phyloP scores from a whole-genome alignment of 2,329 filamentous ascomycete species.

The Ceratocystis destructans region DNA sequence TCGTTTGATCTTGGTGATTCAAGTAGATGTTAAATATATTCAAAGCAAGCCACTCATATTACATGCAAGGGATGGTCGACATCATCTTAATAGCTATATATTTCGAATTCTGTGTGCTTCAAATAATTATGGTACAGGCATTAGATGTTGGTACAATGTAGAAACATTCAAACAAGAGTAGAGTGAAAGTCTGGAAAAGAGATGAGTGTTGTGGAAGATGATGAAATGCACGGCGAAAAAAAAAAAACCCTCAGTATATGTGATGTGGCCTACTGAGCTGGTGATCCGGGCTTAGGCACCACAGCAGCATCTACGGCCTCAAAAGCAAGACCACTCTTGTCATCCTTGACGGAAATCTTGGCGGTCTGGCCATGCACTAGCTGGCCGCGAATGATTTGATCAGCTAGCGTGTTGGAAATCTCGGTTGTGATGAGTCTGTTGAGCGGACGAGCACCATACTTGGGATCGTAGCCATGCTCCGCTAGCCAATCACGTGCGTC shows the following conservation, averaged over 20 bases:
- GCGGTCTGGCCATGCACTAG: constrained; percentile 63
- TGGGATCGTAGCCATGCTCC: constrained; percentile 78
- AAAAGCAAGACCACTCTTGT: constrained; percentile 14
- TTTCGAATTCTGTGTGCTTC: constrained; percentile 7
- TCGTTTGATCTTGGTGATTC: too few relatives aligned
- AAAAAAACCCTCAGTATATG: not conserved
- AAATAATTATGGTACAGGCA: not conserved
- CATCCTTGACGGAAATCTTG: constrained; percentile 50
- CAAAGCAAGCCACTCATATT: too few relatives aligned
- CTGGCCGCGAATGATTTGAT: constrained; percentile 79
- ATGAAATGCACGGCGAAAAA: not conserved
- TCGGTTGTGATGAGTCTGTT: constrained; percentile 84
- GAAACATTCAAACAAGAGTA: not conserved
- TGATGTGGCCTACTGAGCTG: not conserved
- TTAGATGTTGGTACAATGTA: not conserved
- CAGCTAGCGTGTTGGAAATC: constrained; percentile 76
- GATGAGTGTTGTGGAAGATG: not conserved
- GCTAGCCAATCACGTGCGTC: constrained; percentile 76
- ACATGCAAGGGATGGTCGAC: too few relatives aligned
- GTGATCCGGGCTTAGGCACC: not conserved
- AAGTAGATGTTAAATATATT: too few relatives aligned
- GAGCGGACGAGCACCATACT: constrained; percentile 78
- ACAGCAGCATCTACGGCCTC: constrained; percentile 5
- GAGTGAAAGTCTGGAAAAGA: not conserved
- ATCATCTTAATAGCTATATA: not conserved